phyloP scores from a whole-genome alignment of 805 yeast genomes.

The Yarrowia sp. region DNA sequence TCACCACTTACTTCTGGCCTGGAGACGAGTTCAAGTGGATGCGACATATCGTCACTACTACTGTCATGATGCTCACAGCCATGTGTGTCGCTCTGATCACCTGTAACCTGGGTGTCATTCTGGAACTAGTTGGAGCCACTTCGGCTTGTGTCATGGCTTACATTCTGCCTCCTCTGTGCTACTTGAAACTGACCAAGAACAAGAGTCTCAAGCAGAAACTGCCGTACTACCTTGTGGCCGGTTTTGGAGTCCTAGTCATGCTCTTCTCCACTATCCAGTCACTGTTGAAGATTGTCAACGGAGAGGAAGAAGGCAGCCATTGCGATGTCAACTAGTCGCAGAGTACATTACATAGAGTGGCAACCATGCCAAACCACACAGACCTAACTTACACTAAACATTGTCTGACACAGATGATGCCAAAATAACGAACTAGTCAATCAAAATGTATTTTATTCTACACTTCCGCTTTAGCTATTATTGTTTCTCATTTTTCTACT shows the following conservation, averaged over 20 bases:
- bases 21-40: slow-evolving; percentile 44
- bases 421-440: neutral
- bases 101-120: slow-evolving; percentile 86
- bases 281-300: slow-evolving; percentile 55
- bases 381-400: neutral
- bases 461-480: neutral
- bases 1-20: slow-evolving; percentile 64
- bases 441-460: neutral
- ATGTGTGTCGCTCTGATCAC: slow-evolving; percentile 80
- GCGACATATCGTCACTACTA: slow-evolving; percentile 70
- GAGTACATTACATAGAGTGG: too few species aligned
- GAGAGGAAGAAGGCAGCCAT: slow-evolving; percentile 49
- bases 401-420: neutral
- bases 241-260: slow-evolving; percentile 81
- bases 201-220: slow-evolving; percentile 56
- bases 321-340: slow-evolving; percentile 11
- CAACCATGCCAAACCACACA: neutral
- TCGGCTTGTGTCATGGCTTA: slow-evolving; percentile 93
- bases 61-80: slow-evolving; percentile 67
- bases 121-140: slow-evolving; percentile 90
- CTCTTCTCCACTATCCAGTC: slow-evolving; percentile 81
- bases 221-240: slow-evolving; percentile 64
- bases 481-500: neutral
- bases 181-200: slow-evolving; percentile 64
- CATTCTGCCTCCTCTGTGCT: slow-evolving; percentile 87